A percentile compares a stretch with the other conserved stretches of the same genome.
Evolutionary conservation across 202 grass and related monocot species (phyloP).

Genomic region (Tripidium arundinaceum): DNA sequence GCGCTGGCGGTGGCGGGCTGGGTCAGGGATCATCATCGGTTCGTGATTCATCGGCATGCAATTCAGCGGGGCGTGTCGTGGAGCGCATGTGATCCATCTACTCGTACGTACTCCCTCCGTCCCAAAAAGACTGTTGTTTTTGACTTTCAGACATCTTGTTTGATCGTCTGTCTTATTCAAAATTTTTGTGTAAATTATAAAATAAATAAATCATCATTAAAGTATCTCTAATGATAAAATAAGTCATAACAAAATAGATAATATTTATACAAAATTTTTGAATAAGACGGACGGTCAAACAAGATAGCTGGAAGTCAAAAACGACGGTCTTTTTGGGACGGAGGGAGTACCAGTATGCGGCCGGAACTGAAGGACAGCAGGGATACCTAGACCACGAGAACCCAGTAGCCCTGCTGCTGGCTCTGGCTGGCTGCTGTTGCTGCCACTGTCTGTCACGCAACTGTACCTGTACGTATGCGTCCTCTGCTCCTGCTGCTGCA

Average conservation of each 20-base stretch:
- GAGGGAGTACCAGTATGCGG: too few species aligned
- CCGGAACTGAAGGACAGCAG: not conserved
- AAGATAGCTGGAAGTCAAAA: too few species aligned
- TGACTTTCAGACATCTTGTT: too few species aligned
- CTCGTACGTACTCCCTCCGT: not conserved
- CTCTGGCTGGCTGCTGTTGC: not conserved
- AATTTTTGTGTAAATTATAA: too few species aligned
- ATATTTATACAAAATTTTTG: too few species aligned
- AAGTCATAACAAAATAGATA: too few species aligned
- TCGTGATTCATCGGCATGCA: conserved; percentile 5
- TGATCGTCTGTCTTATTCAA: too few species aligned
- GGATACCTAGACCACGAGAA: conserved; percentile 9
- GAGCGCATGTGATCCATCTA: conserved; percentile 14
- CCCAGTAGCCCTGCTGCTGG: not conserved
- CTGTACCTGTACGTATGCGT: not conserved
- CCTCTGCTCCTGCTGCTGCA: not conserved
- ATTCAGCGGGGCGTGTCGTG: not conserved
- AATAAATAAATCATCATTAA: too few species aligned
- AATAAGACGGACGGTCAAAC: too few species aligned
- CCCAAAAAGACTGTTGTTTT: too few species aligned
- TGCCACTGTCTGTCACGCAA: not conserved
- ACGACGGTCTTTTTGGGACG: too few species aligned
- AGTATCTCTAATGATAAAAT: too few species aligned
- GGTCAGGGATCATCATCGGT: conserved; percentile 29
- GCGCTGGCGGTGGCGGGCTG: not conserved